Percentiles rank a stretch among this genome's conserved stretches.
phyloP scores from a whole-genome alignment of 805 yeast genomes.

The Citeromyces matritensis region DNA sequence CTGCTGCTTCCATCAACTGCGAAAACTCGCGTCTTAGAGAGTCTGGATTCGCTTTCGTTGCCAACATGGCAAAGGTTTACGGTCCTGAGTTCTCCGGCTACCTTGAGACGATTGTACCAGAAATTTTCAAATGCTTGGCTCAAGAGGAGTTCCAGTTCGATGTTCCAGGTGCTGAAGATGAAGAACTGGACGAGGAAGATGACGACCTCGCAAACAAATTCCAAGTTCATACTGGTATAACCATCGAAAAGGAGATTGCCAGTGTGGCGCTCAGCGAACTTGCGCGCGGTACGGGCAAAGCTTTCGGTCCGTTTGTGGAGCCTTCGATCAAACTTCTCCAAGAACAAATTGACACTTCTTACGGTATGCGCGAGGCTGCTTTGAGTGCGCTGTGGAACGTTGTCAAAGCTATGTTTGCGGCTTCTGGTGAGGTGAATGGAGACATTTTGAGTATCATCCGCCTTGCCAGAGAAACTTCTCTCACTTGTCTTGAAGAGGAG shows the following conservation, averaged over 20 bases:
- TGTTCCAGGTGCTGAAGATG: slow-evolving; percentile 32
- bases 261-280: slow-evolving; percentile 79
- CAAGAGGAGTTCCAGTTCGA: slow-evolving; percentile 74
- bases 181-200: slow-evolving; percentile 36
- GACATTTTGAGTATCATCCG: slow-evolving; percentile 43
- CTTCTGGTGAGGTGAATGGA: slow-evolving; percentile 42
- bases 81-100: slow-evolving; percentile 82
- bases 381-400: slow-evolving; percentile 73
- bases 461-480: slow-evolving; percentile 52
- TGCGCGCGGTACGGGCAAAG: slow-evolving; percentile 74
- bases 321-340: slow-evolving; percentile 44
- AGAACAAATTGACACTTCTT: slow-evolving; percentile 72
- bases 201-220: slow-evolving; percentile 58
- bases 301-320: slow-evolving; percentile 67
- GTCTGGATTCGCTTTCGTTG: slow-evolving; percentile 84
- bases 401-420: slow-evolving; percentile 55
- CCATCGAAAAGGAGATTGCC: slow-evolving; percentile 94
- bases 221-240: slow-evolving; percentile 86
- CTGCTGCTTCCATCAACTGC: slow-evolving; percentile 63
- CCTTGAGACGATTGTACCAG: slow-evolving; percentile 71
- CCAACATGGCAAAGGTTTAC: slow-evolving; percentile 90
- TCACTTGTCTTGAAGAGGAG: slow-evolving; percentile 57
- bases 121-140: slow-evolving; percentile 66
- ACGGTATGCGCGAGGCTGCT: slow-evolving; percentile 85
- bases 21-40: slow-evolving; percentile 82